A percentile compares a stretch with the other conserved stretches of the same genome.
These are phyloP conservation scores for Phaeotremella skinneri DNA, from an alignment of 768 basidiomycete genomes.

Conservation along the genomic window DNA sequence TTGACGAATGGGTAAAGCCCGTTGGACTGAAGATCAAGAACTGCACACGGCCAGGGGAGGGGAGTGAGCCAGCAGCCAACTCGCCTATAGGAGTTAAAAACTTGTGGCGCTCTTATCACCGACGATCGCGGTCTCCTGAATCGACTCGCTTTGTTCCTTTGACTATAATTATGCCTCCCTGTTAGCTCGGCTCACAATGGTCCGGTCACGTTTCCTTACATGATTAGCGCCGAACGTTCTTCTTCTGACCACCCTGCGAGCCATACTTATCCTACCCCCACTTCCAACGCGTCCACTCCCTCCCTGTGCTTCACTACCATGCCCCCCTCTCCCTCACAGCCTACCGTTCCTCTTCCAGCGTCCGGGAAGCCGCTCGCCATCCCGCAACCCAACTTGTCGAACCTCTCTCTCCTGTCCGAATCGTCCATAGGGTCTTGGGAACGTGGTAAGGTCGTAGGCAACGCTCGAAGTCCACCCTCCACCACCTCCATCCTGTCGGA, in stretches of 20 bases:
- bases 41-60: background rate
- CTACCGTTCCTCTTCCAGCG: conserved; percentile 12
- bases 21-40: conserved; percentile 3
- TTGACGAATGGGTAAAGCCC: conserved; percentile 20
- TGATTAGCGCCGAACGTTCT: too few species aligned
- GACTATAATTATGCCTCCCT: background rate
- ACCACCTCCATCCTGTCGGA: conserved; percentile 7
- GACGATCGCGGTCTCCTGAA: background rate
- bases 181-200: background rate
- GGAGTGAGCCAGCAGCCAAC: conserved; percentile 1
- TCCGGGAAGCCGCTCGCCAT: conserved; percentile 14
- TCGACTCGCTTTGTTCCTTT: background rate
- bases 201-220: too few species aligned
- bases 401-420: conserved; percentile 38
- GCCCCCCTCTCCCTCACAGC: conserved; percentile 2
- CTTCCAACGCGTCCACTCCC: background rate
- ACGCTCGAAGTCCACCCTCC: conserved; percentile 39
- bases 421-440: conserved; percentile 51
- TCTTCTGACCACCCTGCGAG: too few species aligned
- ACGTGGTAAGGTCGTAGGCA: conserved; percentile 35
- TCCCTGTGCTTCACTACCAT: background rate
- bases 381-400: conserved; percentile 21
- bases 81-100: conserved; percentile 2
- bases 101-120: conserved; percentile 16
- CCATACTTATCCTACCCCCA: too few species aligned